Evolutionary conservation across 1,284 basidiomycete genomes (phyloP), one percentile per base, ranked within the genome.

Genomic region (Naganishia albida): DNA sequence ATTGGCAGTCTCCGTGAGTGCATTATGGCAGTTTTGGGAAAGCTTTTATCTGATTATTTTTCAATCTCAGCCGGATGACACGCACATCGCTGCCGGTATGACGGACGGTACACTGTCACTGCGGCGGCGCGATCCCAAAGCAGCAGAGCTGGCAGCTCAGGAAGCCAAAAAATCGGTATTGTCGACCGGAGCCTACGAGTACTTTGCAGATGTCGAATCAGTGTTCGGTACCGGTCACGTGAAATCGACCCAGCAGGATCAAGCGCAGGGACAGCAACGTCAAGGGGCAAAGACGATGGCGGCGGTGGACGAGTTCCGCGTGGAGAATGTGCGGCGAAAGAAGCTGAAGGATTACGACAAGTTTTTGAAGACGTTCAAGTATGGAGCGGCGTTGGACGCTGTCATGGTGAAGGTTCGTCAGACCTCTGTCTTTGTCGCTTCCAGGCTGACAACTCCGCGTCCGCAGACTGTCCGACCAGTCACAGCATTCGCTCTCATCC

Each of bases 81-180:
- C 92, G 1, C 94, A 98, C 73, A 89, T 99, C 54, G 91, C 91
- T 0, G 91, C 90, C 1, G 96, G 95, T 28, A 93, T 98, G 89
- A 89, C 93, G 1, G 96, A 99, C 76, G 95, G 95, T 1, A 98
- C 95, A 1, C 83, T 99, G 13, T 93, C 92, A 28, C 85, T 94
- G 43, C 88, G 92, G 39, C 83, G 91, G 72, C 84, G 93, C 67
- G 89, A 92, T 74, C 84, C 85, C 38, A 93, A 91, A 78, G 81
- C 86, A 1, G 85, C 83, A 23, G 86, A 91, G 74, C 72, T 78
- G 2, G 76, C 82, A 3, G 75, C 81, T 0, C 74, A 78, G 12
- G 84, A 86, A 60, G 71, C 75, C 2, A 75, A 77, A 67, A 72
- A 75, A 51, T 74, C 83, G 0, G 81, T 85, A 0, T 80, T 89